Percentiles rank a stretch among this genome's conserved stretches.
phyloP scores from a whole-genome alignment of 2,329 filamentous ascomycete species.

The Ceratocystis alfenasii region DNA sequence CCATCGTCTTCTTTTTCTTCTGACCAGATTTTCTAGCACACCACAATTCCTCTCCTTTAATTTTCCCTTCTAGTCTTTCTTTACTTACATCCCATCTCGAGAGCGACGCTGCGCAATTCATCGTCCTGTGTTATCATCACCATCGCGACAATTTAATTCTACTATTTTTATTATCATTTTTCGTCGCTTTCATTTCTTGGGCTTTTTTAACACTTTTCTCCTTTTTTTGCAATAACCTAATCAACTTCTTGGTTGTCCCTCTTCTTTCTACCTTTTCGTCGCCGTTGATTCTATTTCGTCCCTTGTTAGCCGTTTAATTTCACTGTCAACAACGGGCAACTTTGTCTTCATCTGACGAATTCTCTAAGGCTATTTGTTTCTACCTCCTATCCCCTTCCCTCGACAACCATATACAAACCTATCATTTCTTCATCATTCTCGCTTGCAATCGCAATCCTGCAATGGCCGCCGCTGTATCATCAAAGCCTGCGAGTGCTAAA shows the following conservation, averaged over 20 bases:
- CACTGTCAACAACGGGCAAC: neutral
- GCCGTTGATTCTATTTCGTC: neutral
- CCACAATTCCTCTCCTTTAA: constrained; percentile 6
- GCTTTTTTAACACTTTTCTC: no score
- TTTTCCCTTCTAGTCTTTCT: constrained; percentile 7
- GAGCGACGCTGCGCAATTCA: constrained; percentile 1
- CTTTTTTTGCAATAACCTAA: no score
- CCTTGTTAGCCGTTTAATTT: neutral
- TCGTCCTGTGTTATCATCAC: neutral
- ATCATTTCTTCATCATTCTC: no score
- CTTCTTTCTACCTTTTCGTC: no score
- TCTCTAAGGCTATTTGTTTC: no score
- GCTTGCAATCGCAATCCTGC: neutral
- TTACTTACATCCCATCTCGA: neutral
- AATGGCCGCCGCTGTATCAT: constrained; percentile 20
- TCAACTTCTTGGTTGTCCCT: no score
- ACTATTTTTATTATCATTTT: neutral
- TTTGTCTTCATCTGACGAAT: neutral
- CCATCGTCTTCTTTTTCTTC: constrained; percentile 10
- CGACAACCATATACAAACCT: no score
- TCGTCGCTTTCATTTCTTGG: neutral
- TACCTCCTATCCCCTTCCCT: no score
- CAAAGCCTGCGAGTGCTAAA: constrained; percentile 30
- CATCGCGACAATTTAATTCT: neutral
- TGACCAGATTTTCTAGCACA: neutral